Evolutionary conservation across 352 stramenopile genomes (phyloP).

Genomic region (Pythium vanterpoolii): DNA sequence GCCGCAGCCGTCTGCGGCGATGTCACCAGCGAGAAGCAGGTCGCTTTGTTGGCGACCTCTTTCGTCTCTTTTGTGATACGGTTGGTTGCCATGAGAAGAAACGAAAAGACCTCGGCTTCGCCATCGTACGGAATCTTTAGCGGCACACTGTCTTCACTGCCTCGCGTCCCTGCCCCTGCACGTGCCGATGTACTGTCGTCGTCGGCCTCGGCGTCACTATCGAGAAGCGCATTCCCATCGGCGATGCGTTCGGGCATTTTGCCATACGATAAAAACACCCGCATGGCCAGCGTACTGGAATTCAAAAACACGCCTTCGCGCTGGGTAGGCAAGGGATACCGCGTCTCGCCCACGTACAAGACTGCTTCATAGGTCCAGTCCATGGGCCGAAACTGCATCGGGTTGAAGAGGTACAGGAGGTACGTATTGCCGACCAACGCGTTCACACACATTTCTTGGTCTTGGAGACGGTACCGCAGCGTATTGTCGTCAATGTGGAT

Average conservation of each 20-base stretch:
- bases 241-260: constrained; percentile 43
- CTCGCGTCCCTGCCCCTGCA: constrained; percentile 29
- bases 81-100: constrained; percentile 71
- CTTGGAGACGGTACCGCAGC: constrained; percentile 60
- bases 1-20: background rate
- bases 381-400: constrained; percentile 70
- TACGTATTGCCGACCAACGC: constrained; percentile 84
- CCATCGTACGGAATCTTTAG: constrained; percentile 61
- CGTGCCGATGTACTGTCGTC: background rate
- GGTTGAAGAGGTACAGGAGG: constrained; percentile 87
- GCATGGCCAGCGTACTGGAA: constrained; percentile 56
- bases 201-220: constrained; percentile 12
- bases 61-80: constrained; percentile 60
- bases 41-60: constrained; percentile 53
- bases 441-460: constrained; percentile 69
- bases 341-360: constrained; percentile 48
- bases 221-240: constrained; percentile 7
- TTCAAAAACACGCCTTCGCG: constrained; percentile 84
- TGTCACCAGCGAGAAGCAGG: constrained; percentile 39
- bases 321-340: constrained; percentile 51
- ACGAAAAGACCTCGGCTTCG: constrained; percentile 53
- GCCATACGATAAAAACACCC: constrained; percentile 84
- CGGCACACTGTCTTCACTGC: constrained; percentile 50
- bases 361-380: constrained; percentile 79
- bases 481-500: constrained; percentile 86